These are phyloP conservation scores for Pezizomycotina sp. DNA, from an alignment of 2,329 filamentous ascomycete genomes.

Conservation along the genomic window DNA sequence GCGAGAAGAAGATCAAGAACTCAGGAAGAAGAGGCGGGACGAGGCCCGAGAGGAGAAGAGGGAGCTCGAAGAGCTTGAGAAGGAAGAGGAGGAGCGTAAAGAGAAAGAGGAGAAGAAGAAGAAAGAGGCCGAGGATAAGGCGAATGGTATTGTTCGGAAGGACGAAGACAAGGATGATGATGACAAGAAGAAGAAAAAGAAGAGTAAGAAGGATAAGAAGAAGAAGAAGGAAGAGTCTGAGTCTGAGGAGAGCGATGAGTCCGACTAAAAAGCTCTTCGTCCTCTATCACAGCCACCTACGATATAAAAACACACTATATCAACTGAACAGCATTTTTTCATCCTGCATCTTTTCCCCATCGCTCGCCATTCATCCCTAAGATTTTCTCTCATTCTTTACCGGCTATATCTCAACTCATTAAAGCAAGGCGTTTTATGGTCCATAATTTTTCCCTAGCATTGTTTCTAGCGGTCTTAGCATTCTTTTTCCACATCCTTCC, in stretches of 20 bases:
- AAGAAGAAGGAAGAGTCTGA: conserved; percentile 30
- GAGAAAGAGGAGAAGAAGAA: conserved; percentile 33
- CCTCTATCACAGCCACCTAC: too few species aligned
- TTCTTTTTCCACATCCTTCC: too few species aligned
- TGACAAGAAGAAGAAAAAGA: conserved; percentile 29
- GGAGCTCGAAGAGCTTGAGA: conserved; percentile 32
- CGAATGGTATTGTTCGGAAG: conserved; percentile 1
- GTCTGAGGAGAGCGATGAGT: conserved; percentile 31
- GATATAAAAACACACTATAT: too few species aligned
- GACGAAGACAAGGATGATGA: conserved; percentile 27
- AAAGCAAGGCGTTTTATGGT: too few species aligned
- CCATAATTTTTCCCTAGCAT: too few species aligned
- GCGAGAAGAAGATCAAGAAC: conserved; percentile 28
- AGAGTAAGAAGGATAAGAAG: conserved; percentile 26
- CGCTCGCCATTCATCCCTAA: too few species aligned
- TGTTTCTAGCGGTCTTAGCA: too few species aligned
- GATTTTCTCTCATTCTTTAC: too few species aligned
- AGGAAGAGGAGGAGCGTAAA: conserved; percentile 28
- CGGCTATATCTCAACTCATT: too few species aligned
- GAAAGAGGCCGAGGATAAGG: conserved; percentile 39
- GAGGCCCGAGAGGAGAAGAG: conserved; percentile 34
- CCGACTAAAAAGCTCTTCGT: conserved; percentile 23
- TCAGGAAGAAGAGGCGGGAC: conserved; percentile 28
- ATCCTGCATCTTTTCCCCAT: too few species aligned
- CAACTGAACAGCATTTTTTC: too few species aligned